Percentiles rank a stretch among this genome's conserved stretches.
Evolutionary conservation across 208 protist species (phyloP).

Genomic region (Phytomonas sp.): DNA sequence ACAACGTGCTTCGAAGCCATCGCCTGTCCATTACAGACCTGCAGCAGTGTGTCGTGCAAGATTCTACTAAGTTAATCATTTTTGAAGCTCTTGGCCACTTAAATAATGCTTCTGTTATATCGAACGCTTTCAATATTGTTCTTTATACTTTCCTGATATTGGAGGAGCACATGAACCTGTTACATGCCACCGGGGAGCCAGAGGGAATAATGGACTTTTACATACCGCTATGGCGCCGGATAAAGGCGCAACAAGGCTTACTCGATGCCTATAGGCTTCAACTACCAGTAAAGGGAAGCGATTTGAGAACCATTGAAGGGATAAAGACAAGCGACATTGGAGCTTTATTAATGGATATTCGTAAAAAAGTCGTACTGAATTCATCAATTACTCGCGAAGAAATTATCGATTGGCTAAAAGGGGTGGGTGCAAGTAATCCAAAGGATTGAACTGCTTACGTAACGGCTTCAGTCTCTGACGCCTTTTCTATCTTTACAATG

Average conservation of each 20-base stretch:
- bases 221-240: constrained; percentile 18
- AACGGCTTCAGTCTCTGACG: neutral
- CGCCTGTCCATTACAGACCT: constrained; percentile 20
- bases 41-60: constrained; percentile 8
- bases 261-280: constrained; percentile 29
- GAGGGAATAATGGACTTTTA: constrained; percentile 10
- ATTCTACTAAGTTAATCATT: constrained; percentile 26
- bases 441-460: neutral
- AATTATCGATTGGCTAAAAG: constrained; percentile 15
- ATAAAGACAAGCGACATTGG: constrained; percentile 46
- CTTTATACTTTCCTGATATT: constrained; percentile 46
- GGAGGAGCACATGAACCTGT: constrained; percentile 16
- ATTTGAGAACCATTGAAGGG: constrained; percentile 32
- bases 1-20: constrained; percentile 31
- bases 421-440: neutral
- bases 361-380: constrained; percentile 45
- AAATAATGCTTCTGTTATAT: constrained; percentile 41
- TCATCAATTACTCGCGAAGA: constrained; percentile 20
- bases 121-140: constrained; percentile 41
- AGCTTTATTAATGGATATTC: constrained; percentile 31
- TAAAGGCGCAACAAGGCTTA: constrained; percentile 35
- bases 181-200: neutral
- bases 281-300: constrained; percentile 61
- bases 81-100: constrained; percentile 47
- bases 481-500: neutral